Base-by-base conservation (phyloP, 805 yeast genomes). In the Schizosaccharomyces osmophilus region DNA sequence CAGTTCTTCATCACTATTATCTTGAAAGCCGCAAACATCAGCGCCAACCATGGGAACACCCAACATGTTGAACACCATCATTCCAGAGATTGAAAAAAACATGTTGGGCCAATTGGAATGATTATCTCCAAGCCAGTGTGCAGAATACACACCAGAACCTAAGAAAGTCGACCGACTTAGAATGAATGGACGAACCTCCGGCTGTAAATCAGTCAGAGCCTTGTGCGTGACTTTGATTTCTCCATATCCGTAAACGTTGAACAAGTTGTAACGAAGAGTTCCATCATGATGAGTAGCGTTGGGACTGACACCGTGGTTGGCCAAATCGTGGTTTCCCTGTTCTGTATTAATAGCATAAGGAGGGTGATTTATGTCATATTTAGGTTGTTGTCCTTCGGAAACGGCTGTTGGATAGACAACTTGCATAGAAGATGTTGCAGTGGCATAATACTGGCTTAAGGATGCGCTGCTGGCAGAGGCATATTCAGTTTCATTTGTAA, bases 121-220 rank as follows among this genome's bases (percentile, higher is more conserved):
- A 68, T 85, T 86, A 69, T 86, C 95, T 59, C 95, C 95, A 0
- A 88, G 83, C 95, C 94, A 86, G 79, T 83, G 81, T 0, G 93
- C 93, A 0, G 86, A 78, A 0, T 88, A 77, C 67, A 85, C 77
- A 69, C 86, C 94, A 5, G 90, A 84, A 0, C 95, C 95, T 0
- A 90, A 75, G 68, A 75, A 86, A 68, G 78, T 85, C 0, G 93
- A 75, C 65, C 95, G 75, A 0, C 94, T 83, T 59, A 86, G 72
- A 11, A 86, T 69, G 65, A 86, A 86, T 9, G 94, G 95, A 55
- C 72, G 65, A 61, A 67, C 36, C 17, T 61, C 29, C 1, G 61
- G 60, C 9, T 65, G 62, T 66, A 43, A n/a, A 54, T 48, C 36
- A 11, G 43, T 39, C 31, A 62, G 29, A 22, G 60, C 63, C 43